Percentiles rank a stretch among this genome's conserved stretches.
Evolutionary conservation across 176 grass and related monocot genomes (phyloP).

Genomic region (Miscanthus lutarioriparius): DNA sequence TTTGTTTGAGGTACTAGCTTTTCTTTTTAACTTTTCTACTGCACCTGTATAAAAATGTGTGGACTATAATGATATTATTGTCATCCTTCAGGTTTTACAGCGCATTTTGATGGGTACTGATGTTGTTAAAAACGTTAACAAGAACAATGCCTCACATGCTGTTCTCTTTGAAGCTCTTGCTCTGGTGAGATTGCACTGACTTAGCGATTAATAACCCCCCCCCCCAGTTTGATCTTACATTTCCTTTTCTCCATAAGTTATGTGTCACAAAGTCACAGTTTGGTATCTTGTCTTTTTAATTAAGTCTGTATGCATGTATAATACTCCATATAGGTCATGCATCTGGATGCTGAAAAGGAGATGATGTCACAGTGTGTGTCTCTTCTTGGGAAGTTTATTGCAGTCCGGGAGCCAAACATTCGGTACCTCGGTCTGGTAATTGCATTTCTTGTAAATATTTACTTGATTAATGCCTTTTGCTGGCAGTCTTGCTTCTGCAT

Average conservation of each 20-base stretch:
- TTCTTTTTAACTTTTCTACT: constrained; percentile 14
- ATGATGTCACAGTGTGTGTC: constrained; percentile 99
- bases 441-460: constrained; percentile 20
- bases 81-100: constrained; percentile 81
- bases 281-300: constrained; percentile 4
- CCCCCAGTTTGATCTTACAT: background rate
- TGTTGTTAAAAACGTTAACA: constrained; percentile 99
- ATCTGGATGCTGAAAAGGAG: constrained; percentile 99
- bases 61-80: constrained; percentile 1
- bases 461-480: constrained; percentile 24
- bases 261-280: constrained; percentile 1
- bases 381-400: constrained; percentile 99
- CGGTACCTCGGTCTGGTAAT: constrained; percentile 98
- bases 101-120: constrained; percentile 99
- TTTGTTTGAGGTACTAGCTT: constrained; percentile 77
- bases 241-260: background rate
- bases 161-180: constrained; percentile 99
- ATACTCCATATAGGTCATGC: constrained; percentile 76
- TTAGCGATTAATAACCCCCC: background rate
- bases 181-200: constrained; percentile 60
- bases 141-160: constrained; percentile 99
- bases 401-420: constrained; percentile 98
- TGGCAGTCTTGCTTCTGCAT: background rate
- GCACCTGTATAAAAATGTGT: background rate
- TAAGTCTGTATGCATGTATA: constrained; percentile 18